phyloP scores from a whole-genome alignment of 306 rosid species.

The Pyrus bretschneideri region DNA sequence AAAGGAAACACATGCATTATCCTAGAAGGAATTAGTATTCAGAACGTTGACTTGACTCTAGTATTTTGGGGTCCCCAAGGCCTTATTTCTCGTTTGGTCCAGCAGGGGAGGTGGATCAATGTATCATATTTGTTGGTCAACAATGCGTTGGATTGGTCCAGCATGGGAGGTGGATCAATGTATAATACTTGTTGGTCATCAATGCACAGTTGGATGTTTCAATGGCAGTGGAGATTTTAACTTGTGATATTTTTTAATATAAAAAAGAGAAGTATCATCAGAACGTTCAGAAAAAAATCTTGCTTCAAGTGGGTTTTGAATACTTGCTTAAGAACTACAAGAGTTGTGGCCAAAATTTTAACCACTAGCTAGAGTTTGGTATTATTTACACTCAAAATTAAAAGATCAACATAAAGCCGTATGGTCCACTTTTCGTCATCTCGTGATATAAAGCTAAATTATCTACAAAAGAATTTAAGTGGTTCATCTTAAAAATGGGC shows the following conservation, averaged over 20 bases:
- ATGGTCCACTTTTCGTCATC: too few relatives aligned
- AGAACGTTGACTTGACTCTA: not conserved
- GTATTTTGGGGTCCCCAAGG: not conserved
- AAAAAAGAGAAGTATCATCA: too few relatives aligned
- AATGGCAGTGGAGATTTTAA: not conserved
- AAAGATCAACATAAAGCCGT: too few relatives aligned
- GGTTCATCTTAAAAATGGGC: too few relatives aligned
- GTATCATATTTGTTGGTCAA: not conserved
- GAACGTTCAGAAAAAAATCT: too few relatives aligned
- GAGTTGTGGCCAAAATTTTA: not conserved
- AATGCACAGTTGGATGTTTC: not conserved
- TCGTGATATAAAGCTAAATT: too few relatives aligned
- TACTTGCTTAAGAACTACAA: not conserved
- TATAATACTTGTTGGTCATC: not conserved
- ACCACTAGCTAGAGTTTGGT: too few relatives aligned
- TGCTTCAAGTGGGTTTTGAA: not conserved
- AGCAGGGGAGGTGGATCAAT: not conserved
- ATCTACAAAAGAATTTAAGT: too few relatives aligned
- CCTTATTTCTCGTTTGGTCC: not conserved
- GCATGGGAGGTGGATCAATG: not conserved
- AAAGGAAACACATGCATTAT: too few relatives aligned
- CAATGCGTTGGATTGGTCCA: not conserved
- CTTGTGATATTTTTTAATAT: not conserved
- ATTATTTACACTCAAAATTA: too few relatives aligned
- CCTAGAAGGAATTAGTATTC: not conserved